Evolutionary conservation across 805 yeast genomes (phyloP).

Genomic region (Lachancea mirantina): DNA sequence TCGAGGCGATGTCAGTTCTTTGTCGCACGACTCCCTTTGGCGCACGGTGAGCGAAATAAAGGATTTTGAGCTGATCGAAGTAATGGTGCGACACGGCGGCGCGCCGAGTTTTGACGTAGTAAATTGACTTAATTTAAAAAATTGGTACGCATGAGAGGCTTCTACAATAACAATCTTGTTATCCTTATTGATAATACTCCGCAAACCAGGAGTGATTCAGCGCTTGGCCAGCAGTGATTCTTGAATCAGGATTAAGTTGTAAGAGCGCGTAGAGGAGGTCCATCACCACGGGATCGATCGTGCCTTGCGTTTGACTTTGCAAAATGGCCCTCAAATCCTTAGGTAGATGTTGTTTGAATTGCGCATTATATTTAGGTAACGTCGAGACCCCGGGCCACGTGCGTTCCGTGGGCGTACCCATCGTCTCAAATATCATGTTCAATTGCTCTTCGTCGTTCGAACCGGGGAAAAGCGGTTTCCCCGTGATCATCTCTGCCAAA

Average conservation of each 20-base stretch:
- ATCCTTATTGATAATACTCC: constrained; percentile 20
- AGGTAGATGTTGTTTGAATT: constrained; percentile 85
- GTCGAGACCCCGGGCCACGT: constrained; percentile 91
- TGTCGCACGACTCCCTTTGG: constrained; percentile 23
- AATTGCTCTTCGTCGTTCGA: constrained; percentile 97
- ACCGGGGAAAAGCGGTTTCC: constrained; percentile 94
- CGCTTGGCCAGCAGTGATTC: constrained; percentile 48
- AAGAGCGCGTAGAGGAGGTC: constrained; percentile 33
- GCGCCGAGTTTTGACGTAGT: constrained; percentile 19
- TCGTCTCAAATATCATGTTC: constrained; percentile 80
- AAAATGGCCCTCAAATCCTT: constrained; percentile 45
- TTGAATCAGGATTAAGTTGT: constrained; percentile 46
- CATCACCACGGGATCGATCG: constrained; percentile 24
- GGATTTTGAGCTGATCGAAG: constrained; percentile 16
- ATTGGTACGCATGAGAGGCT: not conserved
- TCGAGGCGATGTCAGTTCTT: constrained; percentile 5
- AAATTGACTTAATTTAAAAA: constrained; percentile 4
- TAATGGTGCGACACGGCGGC: constrained; percentile 20
- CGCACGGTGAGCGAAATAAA: constrained; percentile 12
- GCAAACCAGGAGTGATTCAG: constrained; percentile 39
- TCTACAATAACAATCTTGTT: not conserved
- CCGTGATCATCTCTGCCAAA: constrained; percentile 94
- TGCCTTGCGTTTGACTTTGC: constrained; percentile 23
- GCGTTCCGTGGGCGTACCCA: constrained; percentile 92
- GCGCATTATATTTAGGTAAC: constrained; percentile 87